Base-by-base conservation (phyloP, 768 basidiomycete species). In the Leucocoprinus birnbaumii region DNA sequence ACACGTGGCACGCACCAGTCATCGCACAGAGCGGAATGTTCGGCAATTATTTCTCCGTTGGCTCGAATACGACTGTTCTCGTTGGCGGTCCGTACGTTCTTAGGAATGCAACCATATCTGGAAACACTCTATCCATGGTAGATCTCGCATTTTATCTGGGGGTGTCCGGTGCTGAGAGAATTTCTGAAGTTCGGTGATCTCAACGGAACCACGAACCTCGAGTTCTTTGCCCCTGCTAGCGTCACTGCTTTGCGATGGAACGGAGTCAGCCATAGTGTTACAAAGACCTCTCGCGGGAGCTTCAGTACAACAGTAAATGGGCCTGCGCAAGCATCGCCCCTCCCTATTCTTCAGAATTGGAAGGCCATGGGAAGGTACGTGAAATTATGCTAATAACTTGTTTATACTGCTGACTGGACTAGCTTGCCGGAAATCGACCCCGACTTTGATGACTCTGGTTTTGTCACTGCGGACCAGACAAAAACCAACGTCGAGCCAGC, bases 1-100 rank as follows among this genome's bases (percentile, higher is more conserved):
- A 77, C 27, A 86, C 84, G 0, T 90, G 91, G 73, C 93, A 87
- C 83, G 76, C 85, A 5, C 91, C 91, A 0, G 75, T 80, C 21
- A 74, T 92, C 44, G 68, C 83, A 4, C 59, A 66, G 7, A 67
- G 64, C 2, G 69, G 75, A 24, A 71, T 76, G 13, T 75, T 86
- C 53, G 71, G 71, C 40, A 82, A 80, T 60, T 92, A 76, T 73
- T 92, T 86, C 84, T 76, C 82, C 49, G 70, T 89, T 47, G 90
- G 90, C 22, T 84, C 86, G 22, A 91, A 91, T 61, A 63, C 75
- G 2, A 81, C 86, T 10, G 74, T 88, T 21, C 72, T 94, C 0
- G 75, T 87, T 22, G 80, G 81, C n/a, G 85, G 85, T 0, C 85
- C 85, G 0, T 82, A 86, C 59, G 75, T 87, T 27, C 81, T 86